Percentiles rank a stretch among this genome's conserved stretches.
phyloP scores from a whole-genome alignment of 108 stramenopile genomes.

The Schizochytrium sp. region DNA sequence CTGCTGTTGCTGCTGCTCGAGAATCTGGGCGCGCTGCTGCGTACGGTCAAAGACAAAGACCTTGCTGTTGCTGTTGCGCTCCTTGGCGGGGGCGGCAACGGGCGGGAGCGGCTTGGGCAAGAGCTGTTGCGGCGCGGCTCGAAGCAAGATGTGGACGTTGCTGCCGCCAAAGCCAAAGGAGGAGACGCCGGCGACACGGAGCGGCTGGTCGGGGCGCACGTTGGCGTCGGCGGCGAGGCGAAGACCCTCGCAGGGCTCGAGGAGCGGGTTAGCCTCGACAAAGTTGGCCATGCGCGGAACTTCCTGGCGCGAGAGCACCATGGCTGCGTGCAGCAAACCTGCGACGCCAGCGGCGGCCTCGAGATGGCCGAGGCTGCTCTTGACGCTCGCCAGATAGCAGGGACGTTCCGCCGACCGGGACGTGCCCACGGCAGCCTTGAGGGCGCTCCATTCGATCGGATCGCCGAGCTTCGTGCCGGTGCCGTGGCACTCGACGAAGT shows the following conservation, averaged over 20 bases:
- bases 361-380: slow-evolving; percentile 20
- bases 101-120: neutral
- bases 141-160: neutral
- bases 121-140: neutral
- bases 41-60: neutral
- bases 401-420: neutral
- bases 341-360: slow-evolving; percentile 25
- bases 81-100: neutral
- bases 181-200: neutral
- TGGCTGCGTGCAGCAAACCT: neutral
- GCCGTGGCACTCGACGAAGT: slow-evolving; percentile 27
- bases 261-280: neutral
- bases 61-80: too few relatives aligned
- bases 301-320: neutral
- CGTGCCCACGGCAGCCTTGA: neutral
- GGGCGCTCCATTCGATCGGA: slow-evolving; percentile 24
- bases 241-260: neutral
- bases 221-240: neutral
- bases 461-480: slow-evolving; percentile 31
- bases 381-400: slow-evolving; percentile 6
- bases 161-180: slow-evolving; percentile 19
- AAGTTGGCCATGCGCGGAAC: slow-evolving; percentile 15
- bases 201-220: neutral
- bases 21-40: neutral
- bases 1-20: neutral